phyloP scores from a whole-genome alignment of 768 basidiomycete species.

The Russula sp. region DNA sequence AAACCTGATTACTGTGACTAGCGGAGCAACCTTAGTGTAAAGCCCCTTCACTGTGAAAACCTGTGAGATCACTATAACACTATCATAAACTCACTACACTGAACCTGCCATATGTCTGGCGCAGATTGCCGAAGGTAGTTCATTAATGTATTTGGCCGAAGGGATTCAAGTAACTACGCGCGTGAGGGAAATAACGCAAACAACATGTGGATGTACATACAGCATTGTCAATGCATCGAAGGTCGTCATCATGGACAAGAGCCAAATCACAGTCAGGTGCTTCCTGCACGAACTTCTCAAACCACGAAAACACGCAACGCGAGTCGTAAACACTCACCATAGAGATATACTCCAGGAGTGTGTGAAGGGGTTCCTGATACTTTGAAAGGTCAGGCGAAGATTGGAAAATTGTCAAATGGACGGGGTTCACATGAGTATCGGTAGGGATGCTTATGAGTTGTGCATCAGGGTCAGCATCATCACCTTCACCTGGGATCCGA shows the following conservation, averaged over 20 bases:
- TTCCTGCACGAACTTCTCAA: not conserved
- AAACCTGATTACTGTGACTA: not conserved
- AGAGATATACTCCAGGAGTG: not conserved
- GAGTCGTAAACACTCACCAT: not conserved
- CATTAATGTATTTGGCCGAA: not conserved
- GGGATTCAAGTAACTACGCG: not conserved
- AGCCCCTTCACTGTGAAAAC: not conserved
- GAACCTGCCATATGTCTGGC: not conserved
- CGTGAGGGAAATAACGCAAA: not conserved
- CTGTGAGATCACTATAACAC: not conserved
- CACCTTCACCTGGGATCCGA: not conserved
- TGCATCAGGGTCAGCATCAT: not conserved
- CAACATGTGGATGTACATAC: not conserved
- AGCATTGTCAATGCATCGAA: not conserved
- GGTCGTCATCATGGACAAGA: not conserved
- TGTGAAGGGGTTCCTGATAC: not conserved
- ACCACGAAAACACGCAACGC: not conserved
- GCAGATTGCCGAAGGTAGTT: not conserved
- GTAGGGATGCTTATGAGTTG: not conserved
- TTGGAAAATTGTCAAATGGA: too few relatives aligned
- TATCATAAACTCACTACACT: not conserved
- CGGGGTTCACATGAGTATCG: not conserved
- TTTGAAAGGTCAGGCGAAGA: not conserved
- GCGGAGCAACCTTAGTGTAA: not conserved
- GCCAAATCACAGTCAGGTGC: not conserved